Conservation (phyloP, 169 alveolate species). For the Plasmodium gallinaceum region DNA sequence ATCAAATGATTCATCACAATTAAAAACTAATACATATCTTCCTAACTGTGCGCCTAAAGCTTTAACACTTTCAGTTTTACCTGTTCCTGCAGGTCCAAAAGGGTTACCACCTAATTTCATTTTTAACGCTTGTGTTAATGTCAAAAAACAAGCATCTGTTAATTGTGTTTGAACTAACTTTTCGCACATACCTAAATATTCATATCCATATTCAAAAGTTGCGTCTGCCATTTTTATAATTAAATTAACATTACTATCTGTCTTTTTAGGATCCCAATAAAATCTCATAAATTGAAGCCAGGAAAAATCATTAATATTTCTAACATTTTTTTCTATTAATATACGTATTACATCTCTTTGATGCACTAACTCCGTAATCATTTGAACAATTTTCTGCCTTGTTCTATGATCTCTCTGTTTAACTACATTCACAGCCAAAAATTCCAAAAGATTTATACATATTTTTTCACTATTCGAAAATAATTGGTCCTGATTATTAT, state of each 20-base stretch:
- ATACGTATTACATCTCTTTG: slow-evolving; percentile 95
- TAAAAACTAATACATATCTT: slow-evolving; percentile 96
- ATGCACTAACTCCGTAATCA: slow-evolving; percentile 96
- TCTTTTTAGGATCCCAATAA: slow-evolving; percentile 90
- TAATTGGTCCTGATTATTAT: slow-evolving; percentile 62
- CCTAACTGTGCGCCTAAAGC: slow-evolving; percentile 98
- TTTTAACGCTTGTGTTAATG: slow-evolving; percentile 97
- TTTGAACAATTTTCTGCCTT: slow-evolving; percentile 93
- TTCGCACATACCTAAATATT: slow-evolving; percentile 97
- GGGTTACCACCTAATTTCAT: slow-evolving; percentile 98
- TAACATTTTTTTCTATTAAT: slow-evolving; percentile 78
- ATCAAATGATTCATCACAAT: slow-evolving; percentile 99
- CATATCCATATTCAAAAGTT: slow-evolving; percentile 96
- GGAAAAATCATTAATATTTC: slow-evolving; percentile 87
- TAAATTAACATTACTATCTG: slow-evolving; percentile 77
- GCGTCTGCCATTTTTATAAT: slow-evolving; percentile 95
- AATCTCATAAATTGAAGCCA: slow-evolving; percentile 98
- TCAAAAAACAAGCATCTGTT: slow-evolving; percentile 98
- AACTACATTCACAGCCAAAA: slow-evolving; percentile 93
- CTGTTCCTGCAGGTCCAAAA: slow-evolving; percentile 99
- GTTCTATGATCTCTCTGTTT: slow-evolving; percentile 90
- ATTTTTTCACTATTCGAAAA: slow-evolving; percentile 82
- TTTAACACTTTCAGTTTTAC: slow-evolving; percentile 99
- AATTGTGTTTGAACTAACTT: slow-evolving; percentile 98
- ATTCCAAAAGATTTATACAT: slow-evolving; percentile 83